These are phyloP conservation scores for Monosporascus cannonballus DNA, from an alignment of 2,329 filamentous ascomycete genomes.

Conservation along the genomic window DNA sequence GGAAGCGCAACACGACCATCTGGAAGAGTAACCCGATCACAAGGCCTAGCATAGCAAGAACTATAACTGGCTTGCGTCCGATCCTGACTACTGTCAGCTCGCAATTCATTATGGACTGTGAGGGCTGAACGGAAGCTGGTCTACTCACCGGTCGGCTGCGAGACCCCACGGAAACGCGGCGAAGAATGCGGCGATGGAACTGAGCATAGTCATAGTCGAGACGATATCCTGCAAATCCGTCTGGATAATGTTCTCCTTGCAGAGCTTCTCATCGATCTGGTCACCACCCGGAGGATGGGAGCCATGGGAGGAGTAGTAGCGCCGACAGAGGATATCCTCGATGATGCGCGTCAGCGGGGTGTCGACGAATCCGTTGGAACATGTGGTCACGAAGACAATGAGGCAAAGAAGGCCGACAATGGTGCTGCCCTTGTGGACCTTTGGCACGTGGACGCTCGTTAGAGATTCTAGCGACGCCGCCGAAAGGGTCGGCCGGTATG, in stretches of 20 bases:
- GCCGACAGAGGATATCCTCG: conserved; percentile 33
- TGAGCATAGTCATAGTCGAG: conserved; percentile 22
- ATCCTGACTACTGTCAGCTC: conserved; percentile 14
- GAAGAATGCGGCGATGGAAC: conserved; percentile 26
- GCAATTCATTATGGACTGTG: background rate
- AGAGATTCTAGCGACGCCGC: conserved; percentile 16
- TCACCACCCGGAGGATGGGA: conserved; percentile 5
- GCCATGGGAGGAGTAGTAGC: conserved; percentile 23
- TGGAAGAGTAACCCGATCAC: conserved; percentile 19
- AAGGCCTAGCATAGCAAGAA: conserved; percentile 25
- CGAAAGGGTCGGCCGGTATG: conserved; percentile 13
- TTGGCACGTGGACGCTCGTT: conserved; percentile 15
- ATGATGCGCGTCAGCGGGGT: conserved; percentile 28
- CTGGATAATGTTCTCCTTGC: conserved; percentile 29
- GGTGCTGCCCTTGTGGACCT: conserved; percentile 16
- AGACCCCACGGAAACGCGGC: conserved; percentile 34
- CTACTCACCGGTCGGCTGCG: conserved; percentile 20
- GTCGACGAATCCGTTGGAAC: conserved; percentile 22
- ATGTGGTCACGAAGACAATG: conserved; percentile 26
- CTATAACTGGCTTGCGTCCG: conserved; percentile 29
- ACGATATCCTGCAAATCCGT: conserved; percentile 29
- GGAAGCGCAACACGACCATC: conserved; percentile 26
- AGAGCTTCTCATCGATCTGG: conserved; percentile 30
- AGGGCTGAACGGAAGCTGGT: background rate
- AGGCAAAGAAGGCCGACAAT: conserved; percentile 27